Base-by-base conservation (phyloP, 495 filamentous ascomycete genomes). In the Physcia stellaris region DNA sequence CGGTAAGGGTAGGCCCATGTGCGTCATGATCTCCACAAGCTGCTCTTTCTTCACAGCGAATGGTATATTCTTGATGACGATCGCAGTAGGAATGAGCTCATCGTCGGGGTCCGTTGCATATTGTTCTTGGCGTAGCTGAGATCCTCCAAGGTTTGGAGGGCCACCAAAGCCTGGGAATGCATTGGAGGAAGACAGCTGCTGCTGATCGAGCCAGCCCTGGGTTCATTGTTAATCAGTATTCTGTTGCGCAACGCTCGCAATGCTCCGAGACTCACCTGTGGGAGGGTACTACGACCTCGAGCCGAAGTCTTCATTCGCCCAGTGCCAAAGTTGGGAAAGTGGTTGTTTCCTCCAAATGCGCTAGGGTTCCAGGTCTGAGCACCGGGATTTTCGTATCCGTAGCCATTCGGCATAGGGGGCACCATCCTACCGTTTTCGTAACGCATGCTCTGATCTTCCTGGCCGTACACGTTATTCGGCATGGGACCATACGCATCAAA, bases 21-120 rank as follows among this genome's bases (percentile, higher is more conserved):
- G 80, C 11, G 83, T 87, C 90, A 98, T 96, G 47, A 94, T 64
- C 41, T 76, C 71, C 13, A 93, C 81, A 29, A 98, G 70, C 58
- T 87, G 82, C 58, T 98, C 90, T 63, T 95, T 95, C 62, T 94
- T 87, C 30, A 95, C 86, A 31, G 90, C 90, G 55, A 98, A 98
- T 2, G 92, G 90, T 34, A 98, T 98, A 52, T 98, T 98, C 64
- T 98, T 98, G 64, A 98, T 96, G 35, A 98, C 90, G 46, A 98
- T 96, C 24, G 90, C 90, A 2, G 90, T 98, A 12, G 90, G 90
- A 42, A 98, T 98, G 43, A 98, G 70, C 61, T 95, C 87, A 42
- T 82, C 85, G 44, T 78, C 80, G 13, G 58, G 59, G 24, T 79
- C 75, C 9, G 70, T 65, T 33, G 59, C 55, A 31, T 32, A 48